Base-by-base conservation (phyloP, 257 asterid genomes). In the Fraxinus americana region DNA sequence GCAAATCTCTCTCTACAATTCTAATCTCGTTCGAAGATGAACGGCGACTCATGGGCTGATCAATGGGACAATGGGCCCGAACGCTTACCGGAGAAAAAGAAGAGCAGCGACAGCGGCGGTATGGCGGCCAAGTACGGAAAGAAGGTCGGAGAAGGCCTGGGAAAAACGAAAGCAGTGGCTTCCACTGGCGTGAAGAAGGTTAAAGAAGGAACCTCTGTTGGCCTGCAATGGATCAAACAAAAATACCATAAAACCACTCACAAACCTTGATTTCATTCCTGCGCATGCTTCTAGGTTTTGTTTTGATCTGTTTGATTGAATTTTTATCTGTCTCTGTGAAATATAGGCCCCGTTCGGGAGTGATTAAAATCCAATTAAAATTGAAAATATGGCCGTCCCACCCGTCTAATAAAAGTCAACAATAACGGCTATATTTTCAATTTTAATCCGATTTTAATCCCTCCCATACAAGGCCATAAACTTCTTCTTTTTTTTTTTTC, bases 161-260 rank as follows among this genome's bases (percentile, higher is more conserved):
- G 81, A 25, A 93, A 90, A 83, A 93, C 97, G 1, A 93, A 91
- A 79, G 75, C 88, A 16, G 96, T 72, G 81, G 98, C 94, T 29
- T 41, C 96, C 54, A 87, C 88, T 19, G 94, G 98, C 71, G 88
- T 86, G 9, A 90, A 89, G 85, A 91, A 91, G 84, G 89, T 93
- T 12, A 93, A 89, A 74, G 87, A 91, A 78, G 98, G 94, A 48
- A 89, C 97, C 1, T 66, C 85, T 7, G 82, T 83, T 0, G 97
- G 96, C 0, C 81, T 93, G 41, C 88, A 81, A 21, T 93, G 97
- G 98, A 90, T 93, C 89, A 93, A 93, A 80, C 89, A 88, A 2
- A 93, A 93, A 87, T 91, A 67, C 81, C 87, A 90, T 8, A 91
- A 93, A 45, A 79, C 83, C 3, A 71, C 80, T 63, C 25, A 63